Evolutionary conservation across 176 grass and related monocot species (phyloP), one percentile per base, ranked within the genome.

Genomic region (Aechmea fasciata): DNA sequence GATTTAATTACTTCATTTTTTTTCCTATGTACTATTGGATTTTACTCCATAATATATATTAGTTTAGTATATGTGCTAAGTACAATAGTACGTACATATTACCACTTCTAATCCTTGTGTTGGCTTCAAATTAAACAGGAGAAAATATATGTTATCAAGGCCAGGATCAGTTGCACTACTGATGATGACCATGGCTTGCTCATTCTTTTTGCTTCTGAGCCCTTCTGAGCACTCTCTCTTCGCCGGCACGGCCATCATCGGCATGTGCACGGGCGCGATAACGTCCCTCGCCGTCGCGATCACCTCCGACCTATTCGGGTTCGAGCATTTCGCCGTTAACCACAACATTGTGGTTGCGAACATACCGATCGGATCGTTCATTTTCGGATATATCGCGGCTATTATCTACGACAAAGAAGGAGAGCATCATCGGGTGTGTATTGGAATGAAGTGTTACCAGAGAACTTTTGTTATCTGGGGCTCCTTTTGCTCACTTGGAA

Each of bases 131-230:
- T 41, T 41, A 41, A 41, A 3, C 33, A 41, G 33, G 5, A 41
- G 33, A 5, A 41, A 41, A 41, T 41, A 41, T 41, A 41, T 41
- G 33, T 5, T 41, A 41, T 25, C 69, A 15, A 71, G 18, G 18
- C 51, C 50, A 52, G 69, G 23, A 28, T 71, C 69, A 15, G 51
- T 71, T 28, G 50, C 69, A 54, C 49, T 71, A 15, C 50, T 71
- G 3, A 71, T 71, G 69, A 47, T 71, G n/a, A 14, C 50, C 51
- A 71, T 53, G 49, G 50, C 69, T 29, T 28, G 14, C 69, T 29
- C 69, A n/a, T 71, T 71, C 69, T 71, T 71, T 28, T 52, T 71
- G 51, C 49, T 71, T 53, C 69, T 71, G 13, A 71, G 33, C 50
- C 69, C 49, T 9, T 71, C 69, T 15, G 57, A 54, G 17, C 10